Evolutionary conservation across 345 rosid species (phyloP).

Genomic region (Rhodomyrtus tomentosa): DNA sequence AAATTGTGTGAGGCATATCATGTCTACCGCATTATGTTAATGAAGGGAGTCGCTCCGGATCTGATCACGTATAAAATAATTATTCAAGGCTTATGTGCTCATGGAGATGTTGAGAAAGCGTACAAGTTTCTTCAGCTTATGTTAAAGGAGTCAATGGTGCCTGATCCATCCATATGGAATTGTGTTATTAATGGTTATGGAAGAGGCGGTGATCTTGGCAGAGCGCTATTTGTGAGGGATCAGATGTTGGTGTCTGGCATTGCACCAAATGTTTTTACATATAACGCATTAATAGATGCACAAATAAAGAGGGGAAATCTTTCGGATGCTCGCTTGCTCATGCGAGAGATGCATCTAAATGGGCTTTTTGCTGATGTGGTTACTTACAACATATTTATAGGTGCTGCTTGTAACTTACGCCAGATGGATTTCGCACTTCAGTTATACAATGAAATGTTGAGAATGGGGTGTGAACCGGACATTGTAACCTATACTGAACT

Average conservation of each 20-base stretch:
- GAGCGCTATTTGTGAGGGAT: slow-evolving; percentile 31
- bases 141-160: slow-evolving; percentile 31
- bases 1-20: slow-evolving; percentile 41
- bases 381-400: slow-evolving; percentile 61
- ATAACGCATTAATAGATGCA: slow-evolving; percentile 53
- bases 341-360: slow-evolving; percentile 34
- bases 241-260: slow-evolving; percentile 51
- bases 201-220: slow-evolving; percentile 33
- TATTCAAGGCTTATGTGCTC: slow-evolving; percentile 43
- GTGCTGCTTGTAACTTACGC: slow-evolving; percentile 35
- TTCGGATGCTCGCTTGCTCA: slow-evolving; percentile 27
- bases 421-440: slow-evolving; percentile 23
- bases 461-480: slow-evolving; percentile 42
- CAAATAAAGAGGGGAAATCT: slow-evolving; percentile 27
- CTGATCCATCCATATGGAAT: slow-evolving; percentile 56
- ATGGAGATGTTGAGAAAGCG: slow-evolving; percentile 38
- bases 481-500: slow-evolving; percentile 56
- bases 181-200: slow-evolving; percentile 49
- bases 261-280: slow-evolving; percentile 54
- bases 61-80: slow-evolving; percentile 40
- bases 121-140: slow-evolving; percentile 26
- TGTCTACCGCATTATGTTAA: slow-evolving; percentile 32
- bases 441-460: slow-evolving; percentile 50
- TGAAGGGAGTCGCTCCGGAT: slow-evolving; percentile 49
- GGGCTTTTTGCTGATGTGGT: slow-evolving; percentile 45